phyloP scores from a whole-genome alignment of 2,329 filamentous ascomycete species.

The Nemania abortiva region DNA sequence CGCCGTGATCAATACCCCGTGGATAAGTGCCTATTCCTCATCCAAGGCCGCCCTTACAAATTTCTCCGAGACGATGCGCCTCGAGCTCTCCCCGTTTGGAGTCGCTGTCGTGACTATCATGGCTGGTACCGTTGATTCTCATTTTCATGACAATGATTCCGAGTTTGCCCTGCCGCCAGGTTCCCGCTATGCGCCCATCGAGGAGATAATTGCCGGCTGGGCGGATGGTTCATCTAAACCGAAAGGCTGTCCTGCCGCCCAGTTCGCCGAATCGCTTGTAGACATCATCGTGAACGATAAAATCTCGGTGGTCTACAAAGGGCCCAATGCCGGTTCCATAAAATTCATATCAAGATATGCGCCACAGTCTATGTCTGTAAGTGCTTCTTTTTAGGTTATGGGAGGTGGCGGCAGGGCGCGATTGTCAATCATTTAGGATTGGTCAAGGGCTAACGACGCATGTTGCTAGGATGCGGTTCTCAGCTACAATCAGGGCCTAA shows the following conservation, averaged over 20 bases:
- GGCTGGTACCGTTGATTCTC: not conserved
- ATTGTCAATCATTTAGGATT: no score
- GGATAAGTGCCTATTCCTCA: not conserved
- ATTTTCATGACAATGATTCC: not conserved
- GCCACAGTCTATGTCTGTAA: no score
- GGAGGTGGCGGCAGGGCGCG: no score
- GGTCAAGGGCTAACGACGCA: no score
- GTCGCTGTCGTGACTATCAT: constrained; percentile 7
- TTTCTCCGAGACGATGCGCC: not conserved
- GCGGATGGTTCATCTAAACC: not conserved
- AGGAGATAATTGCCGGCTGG: constrained; percentile 10
- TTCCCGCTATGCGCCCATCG: not conserved
- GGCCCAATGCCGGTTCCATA: not conserved
- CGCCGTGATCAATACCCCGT: constrained; percentile 1
- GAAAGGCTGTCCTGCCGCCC: not conserved
- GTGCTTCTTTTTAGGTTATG: no score
- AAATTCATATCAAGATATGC: no score
- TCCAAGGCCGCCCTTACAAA: constrained; percentile 9
- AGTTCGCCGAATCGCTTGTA: not conserved
- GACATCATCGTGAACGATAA: not conserved
- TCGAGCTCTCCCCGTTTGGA: constrained; percentile 13
- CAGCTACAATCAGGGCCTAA: no score
- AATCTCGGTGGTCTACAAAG: not conserved
- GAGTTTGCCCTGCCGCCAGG: not conserved
- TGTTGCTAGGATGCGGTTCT: no score